Evolutionary conservation across 2,329 filamentous ascomycete species (phyloP), one percentile per base, ranked within the genome.

Genomic region (Cordyceps javanica): DNA sequence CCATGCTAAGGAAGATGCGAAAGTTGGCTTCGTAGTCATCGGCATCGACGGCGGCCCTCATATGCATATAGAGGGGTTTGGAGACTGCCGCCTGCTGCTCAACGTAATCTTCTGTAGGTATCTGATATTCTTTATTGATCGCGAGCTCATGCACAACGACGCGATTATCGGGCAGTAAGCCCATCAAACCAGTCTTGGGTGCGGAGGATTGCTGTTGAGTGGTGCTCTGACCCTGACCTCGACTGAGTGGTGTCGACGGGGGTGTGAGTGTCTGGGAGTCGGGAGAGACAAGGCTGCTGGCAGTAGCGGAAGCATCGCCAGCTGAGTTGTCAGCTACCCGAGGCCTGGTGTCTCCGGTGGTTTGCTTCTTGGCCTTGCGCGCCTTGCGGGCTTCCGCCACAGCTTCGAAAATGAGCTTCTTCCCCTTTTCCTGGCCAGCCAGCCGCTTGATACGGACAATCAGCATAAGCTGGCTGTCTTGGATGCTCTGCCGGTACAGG

Each of bases 391-490:
- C 87, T 66, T 91, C 85, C 38, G 80, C 79, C 52, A 93, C 88
- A 21, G 89, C 89, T 53, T 89, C 86, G 58, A 88, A 82, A 58
- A 93, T 90, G 65, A 91, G 73, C 59, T 81, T 82, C 67, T 88
- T 88, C 25, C 88, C 89, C 66, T 82, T 79, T 50, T 89, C 85
- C 1, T 83, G 76, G 0, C 90, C 90, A 2, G 88, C 88, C 46
- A 94, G 75, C 69, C 84, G 88, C 72, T 91, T 90, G 71, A 94
- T 92, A 51, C 88, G 80, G 51, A 90, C 88, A 67, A 93, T 83
- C 19, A 93, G 75, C 72, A 90, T 88, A 41, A 91, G 75, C 69
- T 94, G 90, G 65, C 91, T 92, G 62, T 91, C 87, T 58, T 88
- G 82, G 62, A 93, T 91, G 60, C 89, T 91, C 65, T 90, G 82